A percentile compares a stretch with the other conserved stretches of the same genome.
Evolutionary conservation across 441 rosid species (phyloP).

Genomic region (Eruca vesicaria): DNA sequence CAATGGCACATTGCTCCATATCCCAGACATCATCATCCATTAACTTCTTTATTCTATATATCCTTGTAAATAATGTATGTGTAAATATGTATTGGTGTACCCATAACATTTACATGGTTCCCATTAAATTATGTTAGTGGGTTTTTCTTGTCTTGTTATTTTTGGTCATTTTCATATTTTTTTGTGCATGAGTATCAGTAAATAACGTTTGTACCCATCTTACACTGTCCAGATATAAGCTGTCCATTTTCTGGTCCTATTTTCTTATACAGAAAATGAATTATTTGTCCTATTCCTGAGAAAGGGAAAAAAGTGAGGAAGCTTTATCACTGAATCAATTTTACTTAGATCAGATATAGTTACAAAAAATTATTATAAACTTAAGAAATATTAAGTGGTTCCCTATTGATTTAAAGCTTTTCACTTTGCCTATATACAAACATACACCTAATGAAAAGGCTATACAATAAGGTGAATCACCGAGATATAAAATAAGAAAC

Average conservation of each 20-base stretch:
- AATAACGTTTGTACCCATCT: constrained; percentile 43
- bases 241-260: constrained; percentile 10
- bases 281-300: constrained; percentile 30
- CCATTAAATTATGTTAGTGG: constrained; percentile 20
- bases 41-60: constrained; percentile 16
- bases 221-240: constrained; percentile 42
- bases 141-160: constrained; percentile 12
- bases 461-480: background rate
- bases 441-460: background rate
- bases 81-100: constrained; percentile 20
- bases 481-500: background rate
- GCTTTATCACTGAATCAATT: constrained; percentile 27
- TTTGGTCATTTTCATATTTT: constrained; percentile 1
- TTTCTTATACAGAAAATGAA: constrained; percentile 14
- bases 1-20: constrained; percentile 54
- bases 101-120: constrained; percentile 47
- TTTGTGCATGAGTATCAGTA: constrained; percentile 26
- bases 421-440: background rate
- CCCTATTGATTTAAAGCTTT: background rate
- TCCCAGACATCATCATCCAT: constrained; percentile 34
- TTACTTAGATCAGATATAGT: background rate
- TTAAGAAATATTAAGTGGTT: background rate
- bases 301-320: constrained; percentile 26
- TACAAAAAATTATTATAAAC: background rate
- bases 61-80: background rate